Evolutionary conservation across 495 filamentous ascomycete species (phyloP).

Genomic region (Cudoniella acicularis): DNA sequence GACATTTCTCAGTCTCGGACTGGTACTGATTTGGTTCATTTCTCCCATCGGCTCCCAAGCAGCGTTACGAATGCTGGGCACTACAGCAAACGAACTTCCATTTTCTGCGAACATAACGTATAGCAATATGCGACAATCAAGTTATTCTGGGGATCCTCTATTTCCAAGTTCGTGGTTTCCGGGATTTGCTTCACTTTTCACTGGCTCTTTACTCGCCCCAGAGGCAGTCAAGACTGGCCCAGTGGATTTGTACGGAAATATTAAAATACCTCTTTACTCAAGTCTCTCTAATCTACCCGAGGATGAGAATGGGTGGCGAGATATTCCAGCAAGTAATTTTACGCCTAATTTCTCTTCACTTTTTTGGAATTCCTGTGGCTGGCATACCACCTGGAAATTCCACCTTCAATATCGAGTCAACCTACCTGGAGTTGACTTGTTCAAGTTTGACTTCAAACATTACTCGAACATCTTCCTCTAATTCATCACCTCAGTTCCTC

Average conservation of each 20-base stretch:
- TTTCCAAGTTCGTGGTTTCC: constrained; percentile 12
- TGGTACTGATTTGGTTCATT: constrained; percentile 19
- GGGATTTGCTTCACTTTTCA: constrained; percentile 12
- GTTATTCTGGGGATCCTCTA: not conserved
- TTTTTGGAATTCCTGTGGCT: constrained; percentile 17
- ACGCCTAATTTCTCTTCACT: constrained; percentile 13
- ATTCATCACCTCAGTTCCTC: not conserved
- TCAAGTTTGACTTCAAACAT: constrained; percentile 2
- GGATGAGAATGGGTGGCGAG: constrained; percentile 14
- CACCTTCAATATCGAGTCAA: constrained; percentile 14
- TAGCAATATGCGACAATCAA: constrained; percentile 12
- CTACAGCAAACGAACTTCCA: not conserved
- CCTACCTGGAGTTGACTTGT: constrained; percentile 17
- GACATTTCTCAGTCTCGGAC: constrained; percentile 5
- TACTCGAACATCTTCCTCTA: not conserved
- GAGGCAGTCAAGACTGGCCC: constrained; percentile 7
- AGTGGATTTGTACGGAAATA: constrained; percentile 14
- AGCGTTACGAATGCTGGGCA: constrained; percentile 14
- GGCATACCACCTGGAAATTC: constrained; percentile 13
- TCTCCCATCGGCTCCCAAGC: constrained; percentile 19
- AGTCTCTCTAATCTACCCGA: not conserved
- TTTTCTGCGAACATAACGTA: constrained; percentile 1
- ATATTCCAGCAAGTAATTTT: not conserved
- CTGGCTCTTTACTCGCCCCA: constrained; percentile 11
- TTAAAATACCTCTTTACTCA: constrained; percentile 21